Evolutionary conservation across 2,329 filamentous ascomycete species (phyloP).

Genomic region (Hymenoscyphus infarciens): DNA sequence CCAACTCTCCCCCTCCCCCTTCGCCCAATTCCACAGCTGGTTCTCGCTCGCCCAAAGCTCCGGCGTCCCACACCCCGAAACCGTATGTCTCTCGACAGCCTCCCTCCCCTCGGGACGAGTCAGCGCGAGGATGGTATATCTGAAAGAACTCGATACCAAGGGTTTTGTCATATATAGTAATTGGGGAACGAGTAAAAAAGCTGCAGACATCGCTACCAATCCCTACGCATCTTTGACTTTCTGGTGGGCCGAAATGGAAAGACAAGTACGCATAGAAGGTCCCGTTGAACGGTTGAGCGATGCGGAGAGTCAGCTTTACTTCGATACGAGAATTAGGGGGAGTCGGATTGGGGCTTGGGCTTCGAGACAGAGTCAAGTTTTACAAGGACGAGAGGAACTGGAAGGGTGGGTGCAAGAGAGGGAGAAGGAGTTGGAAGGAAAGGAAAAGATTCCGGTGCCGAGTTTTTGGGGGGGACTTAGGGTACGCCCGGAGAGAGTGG

Average conservation of each 20-base stretch:
- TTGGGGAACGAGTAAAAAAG: slow-evolving; percentile 73
- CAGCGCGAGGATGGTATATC: slow-evolving; percentile 81
- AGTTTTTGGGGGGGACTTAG: slow-evolving; percentile 93
- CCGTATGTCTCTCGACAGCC: slow-evolving; percentile 83
- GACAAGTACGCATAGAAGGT: slow-evolving; percentile 90
- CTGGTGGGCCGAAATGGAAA: slow-evolving; percentile 81
- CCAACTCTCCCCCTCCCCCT: slow-evolving; percentile 62
- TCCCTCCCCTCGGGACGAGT: slow-evolving; percentile 79
- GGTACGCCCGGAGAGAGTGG: slow-evolving; percentile 78
- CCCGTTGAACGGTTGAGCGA: slow-evolving; percentile 59
- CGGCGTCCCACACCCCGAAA: slow-evolving; percentile 74
- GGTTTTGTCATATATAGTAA: slow-evolving; percentile 95
- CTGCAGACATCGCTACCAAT: slow-evolving; percentile 67
- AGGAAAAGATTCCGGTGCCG: slow-evolving; percentile 81
- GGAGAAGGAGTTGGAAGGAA: slow-evolving; percentile 69
- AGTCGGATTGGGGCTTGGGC: slow-evolving; percentile 91
- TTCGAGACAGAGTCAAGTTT: slow-evolving; percentile 77
- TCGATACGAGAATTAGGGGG: slow-evolving; percentile 68
- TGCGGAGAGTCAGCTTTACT: slow-evolving; percentile 71
- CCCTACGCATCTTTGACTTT: slow-evolving; percentile 80
- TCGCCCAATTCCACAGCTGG: slow-evolving; percentile 86
- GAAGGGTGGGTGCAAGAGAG: slow-evolving; percentile 74
- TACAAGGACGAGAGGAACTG: slow-evolving; percentile 68
- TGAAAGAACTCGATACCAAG: slow-evolving; percentile 81
- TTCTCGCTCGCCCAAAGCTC: slow-evolving; percentile 66